phyloP scores from a whole-genome alignment of 495 filamentous ascomycete species.

The Hypoxylon crocopeplum region DNA sequence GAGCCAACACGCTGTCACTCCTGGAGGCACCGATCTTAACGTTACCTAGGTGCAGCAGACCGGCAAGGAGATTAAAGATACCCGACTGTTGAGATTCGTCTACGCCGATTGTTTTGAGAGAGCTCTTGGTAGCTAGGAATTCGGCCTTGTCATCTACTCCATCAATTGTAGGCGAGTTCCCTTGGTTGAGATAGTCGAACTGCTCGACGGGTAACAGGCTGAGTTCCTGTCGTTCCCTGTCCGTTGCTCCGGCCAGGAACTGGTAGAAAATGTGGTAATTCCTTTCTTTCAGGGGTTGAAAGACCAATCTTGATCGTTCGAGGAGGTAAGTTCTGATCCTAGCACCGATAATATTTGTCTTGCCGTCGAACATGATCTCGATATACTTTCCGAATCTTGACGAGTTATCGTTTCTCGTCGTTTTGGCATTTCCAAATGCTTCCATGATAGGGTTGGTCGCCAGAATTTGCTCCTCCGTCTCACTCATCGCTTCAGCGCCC shows the following conservation, averaged over 20 bases:
- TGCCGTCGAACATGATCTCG: conserved; percentile 97
- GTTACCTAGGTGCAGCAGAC: conserved; percentile 93
- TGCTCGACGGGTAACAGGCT: conserved; percentile 82
- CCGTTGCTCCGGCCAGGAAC: conserved; percentile 90
- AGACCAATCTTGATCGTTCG: conserved; percentile 96
- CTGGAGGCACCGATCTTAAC: conserved; percentile 91
- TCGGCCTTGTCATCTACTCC: conserved; percentile 96
- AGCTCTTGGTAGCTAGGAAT: conserved; percentile 85
- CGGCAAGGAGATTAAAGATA: conserved; percentile 91
- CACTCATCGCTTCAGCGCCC: conserved; percentile 88
- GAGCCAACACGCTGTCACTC: conserved; percentile 82
- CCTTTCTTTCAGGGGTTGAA: conserved; percentile 94
- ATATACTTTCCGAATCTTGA: conserved; percentile 99
- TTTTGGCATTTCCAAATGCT: conserved; percentile 99
- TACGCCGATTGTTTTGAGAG: conserved; percentile 88
- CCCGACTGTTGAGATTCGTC: conserved; percentile 72
- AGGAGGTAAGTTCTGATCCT: conserved; percentile 96
- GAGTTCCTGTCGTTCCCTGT: conserved; percentile 79
- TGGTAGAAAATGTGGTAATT: conserved; percentile 99
- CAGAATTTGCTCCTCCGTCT: conserved; percentile 97
- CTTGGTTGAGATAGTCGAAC: conserved; percentile 96
- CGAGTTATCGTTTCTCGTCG: conserved; percentile 98
- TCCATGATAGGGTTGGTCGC: conserved; percentile 99
- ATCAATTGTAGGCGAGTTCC: conserved; percentile 86
- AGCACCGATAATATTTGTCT: conserved; percentile 95